Conservation (phyloP, 108 stramenopile genomes). For the Cyclotella distinguenda region DNA sequence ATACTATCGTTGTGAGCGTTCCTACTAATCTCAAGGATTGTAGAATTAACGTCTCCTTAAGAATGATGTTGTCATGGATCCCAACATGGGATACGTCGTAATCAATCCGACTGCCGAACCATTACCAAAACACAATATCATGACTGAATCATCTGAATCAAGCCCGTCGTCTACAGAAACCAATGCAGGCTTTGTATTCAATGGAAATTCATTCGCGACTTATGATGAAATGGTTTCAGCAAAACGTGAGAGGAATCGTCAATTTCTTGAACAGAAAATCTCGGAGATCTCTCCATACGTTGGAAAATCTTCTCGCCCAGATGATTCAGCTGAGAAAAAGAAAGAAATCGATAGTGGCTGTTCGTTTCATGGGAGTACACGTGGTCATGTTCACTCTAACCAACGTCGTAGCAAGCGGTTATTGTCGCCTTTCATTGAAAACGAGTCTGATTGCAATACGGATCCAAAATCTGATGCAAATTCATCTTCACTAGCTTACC, state of each 20-base stretch:
- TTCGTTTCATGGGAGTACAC: not conserved
- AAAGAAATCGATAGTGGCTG: not conserved
- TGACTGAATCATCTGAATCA: slow-evolving; percentile 8
- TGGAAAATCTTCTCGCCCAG: not conserved
- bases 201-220: slow-evolving; percentile 11
- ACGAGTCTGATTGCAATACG: too few species aligned
- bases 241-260: slow-evolving; percentile 18
- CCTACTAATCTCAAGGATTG: too few species aligned
- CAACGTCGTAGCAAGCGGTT: too few species aligned
- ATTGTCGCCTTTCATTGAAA: too few species aligned
- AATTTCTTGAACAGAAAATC: slow-evolving; percentile 1
- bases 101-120: too few species aligned
- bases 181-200: slow-evolving; percentile 10
- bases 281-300: slow-evolving; percentile 12
- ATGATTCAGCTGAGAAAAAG: not conserved
- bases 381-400: too few species aligned
- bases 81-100: too few species aligned
- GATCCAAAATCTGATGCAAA: too few species aligned
- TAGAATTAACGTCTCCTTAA: too few species aligned
- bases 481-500: too few species aligned
- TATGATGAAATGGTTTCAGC: slow-evolving; percentile 30
- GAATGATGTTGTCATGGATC: too few species aligned
- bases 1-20: too few species aligned
- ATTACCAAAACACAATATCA: not conserved
- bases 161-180: not conserved